These are phyloP conservation scores for Cyberlindnera petersonii DNA, from an alignment of 805 yeast genomes.

Conservation along the genomic window DNA sequence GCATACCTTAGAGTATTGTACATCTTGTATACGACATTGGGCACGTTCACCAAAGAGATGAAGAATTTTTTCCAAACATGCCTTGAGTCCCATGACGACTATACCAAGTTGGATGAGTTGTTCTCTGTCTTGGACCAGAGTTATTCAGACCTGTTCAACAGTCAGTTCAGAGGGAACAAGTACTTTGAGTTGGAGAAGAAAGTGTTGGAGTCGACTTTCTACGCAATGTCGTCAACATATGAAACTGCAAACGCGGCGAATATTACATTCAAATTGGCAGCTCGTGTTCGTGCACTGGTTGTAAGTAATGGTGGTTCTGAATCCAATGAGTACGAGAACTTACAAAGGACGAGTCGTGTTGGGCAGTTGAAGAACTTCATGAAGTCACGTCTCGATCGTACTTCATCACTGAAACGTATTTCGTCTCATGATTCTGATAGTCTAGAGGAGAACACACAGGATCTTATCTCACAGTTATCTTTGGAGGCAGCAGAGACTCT, in stretches of 20 bases:
- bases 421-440: constrained; percentile 3
- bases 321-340: constrained; percentile 28
- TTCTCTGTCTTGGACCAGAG: constrained; percentile 61
- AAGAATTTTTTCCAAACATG: constrained; percentile 49
- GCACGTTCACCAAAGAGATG: constrained; percentile 59
- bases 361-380: constrained; percentile 55
- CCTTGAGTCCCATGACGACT: constrained; percentile 39
- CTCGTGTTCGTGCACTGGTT: constrained; percentile 9
- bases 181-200: constrained; percentile 73
- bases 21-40: constrained; percentile 54
- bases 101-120: constrained; percentile 34
- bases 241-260: constrained; percentile 31
- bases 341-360: constrained; percentile 36
- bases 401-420: constrained; percentile 31
- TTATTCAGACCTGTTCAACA: constrained; percentile 67
- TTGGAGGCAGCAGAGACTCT: constrained; percentile 55
- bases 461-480: constrained; percentile 25
- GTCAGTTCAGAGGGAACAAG: constrained; percentile 58
- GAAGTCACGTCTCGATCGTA: constrained; percentile 46
- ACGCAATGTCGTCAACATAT: constrained; percentile 31
- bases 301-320: constrained; percentile 7
- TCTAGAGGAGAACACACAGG: constrained; percentile 16
- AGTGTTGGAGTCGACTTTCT: constrained; percentile 45
- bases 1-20: constrained; percentile 77
- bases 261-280: constrained; percentile 30